These are phyloP conservation scores for Staphylotrichum tortipilum DNA, from an alignment of 495 filamentous ascomycete species.

Conservation along the genomic window DNA sequence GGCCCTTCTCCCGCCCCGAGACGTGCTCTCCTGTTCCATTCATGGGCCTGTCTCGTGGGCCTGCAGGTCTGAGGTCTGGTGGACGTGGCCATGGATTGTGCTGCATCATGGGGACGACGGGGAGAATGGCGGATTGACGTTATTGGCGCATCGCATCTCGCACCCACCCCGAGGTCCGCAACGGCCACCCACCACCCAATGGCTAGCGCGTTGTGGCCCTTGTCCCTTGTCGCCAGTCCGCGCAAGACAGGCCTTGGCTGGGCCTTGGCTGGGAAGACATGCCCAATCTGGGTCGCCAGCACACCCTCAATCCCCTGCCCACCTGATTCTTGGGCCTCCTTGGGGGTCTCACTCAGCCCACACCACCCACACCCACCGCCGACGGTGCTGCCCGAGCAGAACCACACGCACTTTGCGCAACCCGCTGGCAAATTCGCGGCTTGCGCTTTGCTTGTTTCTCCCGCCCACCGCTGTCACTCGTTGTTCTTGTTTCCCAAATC, in stretches of 20 bases:
- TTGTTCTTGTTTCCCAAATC: not conserved
- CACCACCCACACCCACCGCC: not conserved
- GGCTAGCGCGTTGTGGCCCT: not conserved
- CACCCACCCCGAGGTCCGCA: not conserved
- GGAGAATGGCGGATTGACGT: too few relatives aligned
- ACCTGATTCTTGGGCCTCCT: not conserved
- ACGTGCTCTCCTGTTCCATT: not conserved
- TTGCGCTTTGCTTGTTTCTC: not conserved
- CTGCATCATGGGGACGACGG: too few relatives aligned
- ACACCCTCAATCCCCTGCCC: conserved; percentile 5
- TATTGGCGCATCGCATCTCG: too few relatives aligned
- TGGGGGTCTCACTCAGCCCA: conserved; percentile 2
- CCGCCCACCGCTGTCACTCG: too few relatives aligned
- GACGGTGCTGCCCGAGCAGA: not conserved
- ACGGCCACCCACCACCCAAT: not conserved
- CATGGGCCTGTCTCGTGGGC: not conserved
- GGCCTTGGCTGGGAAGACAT: not conserved
- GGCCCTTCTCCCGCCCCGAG: not conserved
- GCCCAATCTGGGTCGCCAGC: conserved; percentile 2
- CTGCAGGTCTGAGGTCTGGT: too few relatives aligned
- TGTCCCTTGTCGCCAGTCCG: too few relatives aligned
- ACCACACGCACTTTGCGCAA: not conserved
- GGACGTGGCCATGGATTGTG: too few relatives aligned
- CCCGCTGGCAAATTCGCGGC: too few relatives aligned
- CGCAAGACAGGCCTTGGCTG: too few relatives aligned